Conservation (phyloP, 441 rosid genomes). For the Croton laevigatus region DNA sequence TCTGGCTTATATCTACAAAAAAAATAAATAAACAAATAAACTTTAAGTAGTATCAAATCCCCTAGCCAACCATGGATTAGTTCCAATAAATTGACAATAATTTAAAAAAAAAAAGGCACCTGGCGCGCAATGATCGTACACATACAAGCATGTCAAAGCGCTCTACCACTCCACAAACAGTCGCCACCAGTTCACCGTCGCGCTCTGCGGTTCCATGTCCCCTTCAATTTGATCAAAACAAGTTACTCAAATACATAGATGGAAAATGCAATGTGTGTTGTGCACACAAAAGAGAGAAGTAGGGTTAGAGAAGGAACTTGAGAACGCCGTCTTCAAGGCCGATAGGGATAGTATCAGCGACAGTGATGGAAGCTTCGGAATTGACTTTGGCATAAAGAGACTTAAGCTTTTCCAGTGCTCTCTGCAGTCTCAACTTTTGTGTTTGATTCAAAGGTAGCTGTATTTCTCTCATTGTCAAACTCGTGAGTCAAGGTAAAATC, state of each 20-base stretch:
- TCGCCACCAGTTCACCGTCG: constrained; percentile 73
- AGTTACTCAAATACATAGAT: not conserved
- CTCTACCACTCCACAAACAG: constrained; percentile 91
- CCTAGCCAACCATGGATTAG: not conserved
- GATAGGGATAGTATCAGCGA: constrained; percentile 74
- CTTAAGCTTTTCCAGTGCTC: constrained; percentile 67
- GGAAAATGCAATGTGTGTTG: not conserved
- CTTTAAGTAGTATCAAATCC: not conserved
- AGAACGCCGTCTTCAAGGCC: constrained; percentile 82
- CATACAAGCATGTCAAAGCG: constrained; percentile 85
- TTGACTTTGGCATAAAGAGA: constrained; percentile 53
- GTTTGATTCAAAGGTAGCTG: constrained; percentile 64
- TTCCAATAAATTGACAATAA: not conserved
- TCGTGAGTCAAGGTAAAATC: too few species aligned
- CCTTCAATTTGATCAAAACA: constrained; percentile 34
- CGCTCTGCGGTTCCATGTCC: constrained; percentile 89
- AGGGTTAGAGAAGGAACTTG: constrained; percentile 40
- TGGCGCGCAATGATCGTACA: constrained; percentile 76
- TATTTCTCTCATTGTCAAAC: constrained; percentile 47
- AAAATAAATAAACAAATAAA: too few species aligned
- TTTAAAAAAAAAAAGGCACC: constrained; percentile 35
- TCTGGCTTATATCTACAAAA: constrained; percentile 96
- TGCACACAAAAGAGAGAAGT: not conserved
- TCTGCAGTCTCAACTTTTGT: constrained; percentile 68
- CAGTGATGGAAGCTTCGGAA: constrained; percentile 66